Percentiles rank a stretch among this genome's conserved stretches.
Evolutionary conservation across 2,329 filamentous ascomycete genomes (phyloP).

Genomic region (Fusarium tupiense): DNA sequence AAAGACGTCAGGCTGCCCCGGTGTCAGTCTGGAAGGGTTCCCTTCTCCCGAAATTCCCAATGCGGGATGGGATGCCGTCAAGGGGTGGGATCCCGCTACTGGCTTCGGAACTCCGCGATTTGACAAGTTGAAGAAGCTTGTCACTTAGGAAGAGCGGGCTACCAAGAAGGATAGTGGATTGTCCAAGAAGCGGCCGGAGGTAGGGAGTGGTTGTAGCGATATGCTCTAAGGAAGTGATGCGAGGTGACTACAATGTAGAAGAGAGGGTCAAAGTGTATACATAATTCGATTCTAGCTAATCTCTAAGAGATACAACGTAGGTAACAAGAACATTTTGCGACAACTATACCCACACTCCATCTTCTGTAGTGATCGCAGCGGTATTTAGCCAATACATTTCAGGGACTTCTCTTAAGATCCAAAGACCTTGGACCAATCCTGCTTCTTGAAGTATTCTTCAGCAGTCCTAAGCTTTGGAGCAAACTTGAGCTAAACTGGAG

Average conservation of each 20-base stretch:
- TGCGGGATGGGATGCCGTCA: conserved; percentile 44
- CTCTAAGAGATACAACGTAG: neutral
- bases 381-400: too few relatives aligned
- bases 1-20: conserved; percentile 46
- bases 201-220: neutral
- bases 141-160: conserved; percentile 10
- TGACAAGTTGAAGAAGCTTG: conserved; percentile 43
- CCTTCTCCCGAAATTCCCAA: conserved; percentile 41
- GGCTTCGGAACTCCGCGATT: conserved; percentile 60
- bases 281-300: neutral
- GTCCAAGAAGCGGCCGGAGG: neutral
- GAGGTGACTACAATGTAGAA: neutral
- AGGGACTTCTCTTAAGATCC: neutral
- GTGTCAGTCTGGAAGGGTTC: conserved; percentile 38
- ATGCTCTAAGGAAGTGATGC: neutral
- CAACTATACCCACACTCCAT: too few relatives aligned
- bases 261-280: neutral
- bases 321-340: neutral
- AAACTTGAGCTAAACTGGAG: neutral
- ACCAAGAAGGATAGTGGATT: neutral
- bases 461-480: neutral
- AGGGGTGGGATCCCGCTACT: conserved; percentile 52
- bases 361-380: neutral
- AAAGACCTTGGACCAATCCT: conserved; percentile 21
- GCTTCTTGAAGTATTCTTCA: conserved; percentile 22